These are phyloP conservation scores for Aspergillus coremiiformis DNA, from an alignment of 495 filamentous ascomycete species.

Conservation along the genomic window DNA sequence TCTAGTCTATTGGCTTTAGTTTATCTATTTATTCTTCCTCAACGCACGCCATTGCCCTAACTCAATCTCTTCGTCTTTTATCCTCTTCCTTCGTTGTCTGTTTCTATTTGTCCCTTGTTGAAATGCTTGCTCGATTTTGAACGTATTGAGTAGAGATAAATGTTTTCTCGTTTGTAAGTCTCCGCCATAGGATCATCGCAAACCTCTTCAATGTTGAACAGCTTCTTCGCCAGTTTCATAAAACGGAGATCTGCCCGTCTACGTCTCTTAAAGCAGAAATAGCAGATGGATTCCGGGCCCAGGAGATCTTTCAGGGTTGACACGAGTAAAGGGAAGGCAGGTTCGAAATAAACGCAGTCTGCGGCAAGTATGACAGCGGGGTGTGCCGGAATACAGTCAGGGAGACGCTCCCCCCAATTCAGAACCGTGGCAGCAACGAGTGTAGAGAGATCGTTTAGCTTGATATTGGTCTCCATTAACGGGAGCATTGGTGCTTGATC, in stretches of 20 bases:
- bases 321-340: constrained; percentile 80
- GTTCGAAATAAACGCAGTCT: constrained; percentile 96
- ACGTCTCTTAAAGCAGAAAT: constrained; percentile 93
- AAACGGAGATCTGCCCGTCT: constrained; percentile 69
- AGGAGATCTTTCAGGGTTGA: constrained; percentile 64
- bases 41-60: background rate
- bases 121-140: constrained; percentile 23
- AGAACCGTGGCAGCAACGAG: constrained; percentile 55
- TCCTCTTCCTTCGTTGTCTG: background rate
- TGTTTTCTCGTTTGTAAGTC: constrained; percentile 51
- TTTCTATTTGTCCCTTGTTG: background rate
- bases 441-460: constrained; percentile 61
- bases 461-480: constrained; percentile 78
- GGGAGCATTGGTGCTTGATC: constrained; percentile 78
- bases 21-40: background rate
- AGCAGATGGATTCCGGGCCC: constrained; percentile 57
- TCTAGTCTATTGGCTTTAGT: background rate
- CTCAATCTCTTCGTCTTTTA: background rate
- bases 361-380: constrained; percentile 83
- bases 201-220: constrained; percentile 56
- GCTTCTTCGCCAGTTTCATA: constrained; percentile 58
- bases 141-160: constrained; percentile 58
- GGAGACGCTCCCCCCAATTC: constrained; percentile 58
- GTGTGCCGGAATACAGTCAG: constrained; percentile 28
- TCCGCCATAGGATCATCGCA: constrained; percentile 51